These are phyloP conservation scores for Phytophthora macrochlamydospora DNA, from an alignment of 352 stramenopile genomes.

Conservation along the genomic window DNA sequence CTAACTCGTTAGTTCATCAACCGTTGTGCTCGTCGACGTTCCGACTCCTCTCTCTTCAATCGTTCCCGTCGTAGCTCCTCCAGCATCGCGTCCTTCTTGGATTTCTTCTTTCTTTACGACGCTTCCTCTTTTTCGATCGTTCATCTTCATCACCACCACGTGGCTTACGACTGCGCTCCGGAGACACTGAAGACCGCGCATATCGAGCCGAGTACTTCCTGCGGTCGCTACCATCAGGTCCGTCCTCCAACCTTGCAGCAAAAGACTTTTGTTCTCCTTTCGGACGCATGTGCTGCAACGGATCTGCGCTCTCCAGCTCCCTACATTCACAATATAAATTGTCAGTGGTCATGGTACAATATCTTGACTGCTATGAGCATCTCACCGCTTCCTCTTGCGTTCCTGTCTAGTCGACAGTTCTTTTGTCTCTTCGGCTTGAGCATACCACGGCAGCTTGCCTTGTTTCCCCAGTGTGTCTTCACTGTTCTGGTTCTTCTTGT, in stretches of 20 bases:
- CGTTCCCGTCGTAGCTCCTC: conserved; percentile 51
- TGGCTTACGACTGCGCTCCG: not conserved
- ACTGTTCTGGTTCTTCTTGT: not conserved
- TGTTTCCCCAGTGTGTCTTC: conserved; percentile 43
- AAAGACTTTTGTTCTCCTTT: conserved; percentile 10
- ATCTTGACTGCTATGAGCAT: too few species aligned
- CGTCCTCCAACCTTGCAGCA: conserved; percentile 8
- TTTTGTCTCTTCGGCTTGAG: conserved; percentile 21
- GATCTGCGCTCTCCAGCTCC: conserved; percentile 39
- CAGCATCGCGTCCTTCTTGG: conserved; percentile 26
- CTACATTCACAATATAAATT: conserved; percentile 19
- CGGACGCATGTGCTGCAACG: conserved; percentile 48
- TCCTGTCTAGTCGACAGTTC: conserved; percentile 24
- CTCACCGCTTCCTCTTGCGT: conserved; percentile 47
- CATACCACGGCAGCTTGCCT: conserved; percentile 50
- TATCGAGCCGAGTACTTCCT: conserved; percentile 39
- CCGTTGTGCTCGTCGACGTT: conserved; percentile 35
- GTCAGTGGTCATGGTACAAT: conserved; percentile 1
- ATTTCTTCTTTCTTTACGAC: conserved; percentile 25
- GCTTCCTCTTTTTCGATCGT: conserved; percentile 18
- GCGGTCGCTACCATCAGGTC: conserved; percentile 25
- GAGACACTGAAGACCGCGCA: conserved; percentile 27
- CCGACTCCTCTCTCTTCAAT: conserved; percentile 34
- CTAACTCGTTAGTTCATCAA: conserved; percentile 17
- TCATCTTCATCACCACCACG: conserved; percentile 8